Percentiles rank a stretch among this genome's conserved stretches.
phyloP scores from a whole-genome alignment of 2,329 filamentous ascomycete genomes.

The Fusarium sp. region DNA sequence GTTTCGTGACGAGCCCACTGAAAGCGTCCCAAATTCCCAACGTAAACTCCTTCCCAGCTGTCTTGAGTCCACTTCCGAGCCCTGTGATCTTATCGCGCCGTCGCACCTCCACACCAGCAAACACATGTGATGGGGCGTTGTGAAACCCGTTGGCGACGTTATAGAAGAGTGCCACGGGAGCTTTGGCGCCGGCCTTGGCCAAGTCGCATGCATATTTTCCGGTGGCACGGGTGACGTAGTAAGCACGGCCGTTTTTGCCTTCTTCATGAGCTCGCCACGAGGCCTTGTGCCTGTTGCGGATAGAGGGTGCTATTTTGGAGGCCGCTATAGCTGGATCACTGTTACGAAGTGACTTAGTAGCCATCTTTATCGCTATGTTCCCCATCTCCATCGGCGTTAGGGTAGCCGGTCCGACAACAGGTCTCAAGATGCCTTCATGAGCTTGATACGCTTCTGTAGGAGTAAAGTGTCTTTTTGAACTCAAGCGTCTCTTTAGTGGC shows the following conservation, averaged over 20 bases:
- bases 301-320: too few species aligned
- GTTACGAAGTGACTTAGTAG: too few species aligned
- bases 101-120: conserved; percentile 66
- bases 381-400: too few species aligned
- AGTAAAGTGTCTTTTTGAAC: too few species aligned
- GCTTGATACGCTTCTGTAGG: too few species aligned
- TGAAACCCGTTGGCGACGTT: conserved; percentile 55
- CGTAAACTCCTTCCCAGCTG: conserved; percentile 71
- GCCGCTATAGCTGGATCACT: too few species aligned
- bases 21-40: conserved; percentile 66
- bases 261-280: conserved; percentile 41
- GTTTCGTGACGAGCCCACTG: too few species aligned
- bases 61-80: conserved; percentile 65
- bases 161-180: conserved; percentile 76
- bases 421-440: too few species aligned
- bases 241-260: conserved; percentile 39
- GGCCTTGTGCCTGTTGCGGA: conserved; percentile 12
- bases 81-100: conserved; percentile 72
- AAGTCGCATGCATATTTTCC: conserved; percentile 68
- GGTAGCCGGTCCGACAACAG: too few species aligned
- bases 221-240: conserved; percentile 50
- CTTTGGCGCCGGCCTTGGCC: conserved; percentile 68
- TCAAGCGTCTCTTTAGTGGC: too few species aligned
- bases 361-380: too few species aligned
- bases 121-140: conserved; percentile 73